Evolutionary conservation across 305 asterid species (phyloP).

Genomic region (Fraxinus xanthoxyloides): DNA sequence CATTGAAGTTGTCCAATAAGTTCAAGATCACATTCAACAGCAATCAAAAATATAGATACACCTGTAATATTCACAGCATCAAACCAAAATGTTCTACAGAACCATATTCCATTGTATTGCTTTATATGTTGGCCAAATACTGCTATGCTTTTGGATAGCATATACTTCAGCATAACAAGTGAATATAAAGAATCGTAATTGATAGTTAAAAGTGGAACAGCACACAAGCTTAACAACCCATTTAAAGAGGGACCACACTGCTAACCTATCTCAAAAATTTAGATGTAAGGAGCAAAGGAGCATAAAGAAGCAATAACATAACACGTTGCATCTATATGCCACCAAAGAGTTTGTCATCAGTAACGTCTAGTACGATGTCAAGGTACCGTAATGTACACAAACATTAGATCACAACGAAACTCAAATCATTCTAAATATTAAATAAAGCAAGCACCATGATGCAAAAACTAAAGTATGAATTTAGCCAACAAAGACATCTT

Average conservation of each 20-base stretch:
- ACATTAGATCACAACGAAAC: not conserved
- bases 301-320: not conserved
- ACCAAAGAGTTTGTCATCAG: not conserved
- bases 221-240: conserved; percentile 1
- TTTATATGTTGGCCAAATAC: not conserved
- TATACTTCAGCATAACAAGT: not conserved
- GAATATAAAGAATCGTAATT: not conserved
- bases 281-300: not conserved
- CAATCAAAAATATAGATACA: not conserved
- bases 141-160: not conserved
- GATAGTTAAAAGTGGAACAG: not conserved
- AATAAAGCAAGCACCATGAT: not conserved
- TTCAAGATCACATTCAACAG: conserved; percentile 9
- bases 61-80: conserved; percentile 3
- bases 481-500: not conserved
- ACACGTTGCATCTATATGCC: conserved; percentile 15
- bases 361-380: not conserved
- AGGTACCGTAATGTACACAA: not conserved
- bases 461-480: not conserved
- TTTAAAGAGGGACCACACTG: conserved; percentile 3
- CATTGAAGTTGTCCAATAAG: not conserved
- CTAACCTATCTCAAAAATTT: conserved; percentile 9
- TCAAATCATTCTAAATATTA: not conserved
- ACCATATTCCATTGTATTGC: conserved; percentile 16
- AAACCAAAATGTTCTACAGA: conserved; percentile 5